Evolutionary conservation across 805 yeast species (phyloP), one percentile per base, ranked within the genome.

Genomic region (Candida boidinii): DNA sequence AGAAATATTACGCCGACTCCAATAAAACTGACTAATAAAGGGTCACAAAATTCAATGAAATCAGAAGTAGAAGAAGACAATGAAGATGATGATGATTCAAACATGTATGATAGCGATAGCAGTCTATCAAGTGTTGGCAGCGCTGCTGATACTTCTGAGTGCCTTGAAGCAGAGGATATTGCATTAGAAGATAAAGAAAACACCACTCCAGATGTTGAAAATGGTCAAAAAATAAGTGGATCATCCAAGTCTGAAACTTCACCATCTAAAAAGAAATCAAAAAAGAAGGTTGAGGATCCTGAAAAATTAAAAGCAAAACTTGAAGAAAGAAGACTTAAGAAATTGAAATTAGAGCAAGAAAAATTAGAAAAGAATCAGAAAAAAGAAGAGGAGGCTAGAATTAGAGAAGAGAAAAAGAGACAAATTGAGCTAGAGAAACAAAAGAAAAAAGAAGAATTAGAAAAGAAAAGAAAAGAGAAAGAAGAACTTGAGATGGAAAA

Each of bases 401-500:
- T 30, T 6, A 28, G 26, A n/a, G 38, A 36, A 24, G 46, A 41
- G 42, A 51, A 44, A 31, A 42, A 30, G 53, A 35, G 44, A 51
- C 15, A 42, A 31, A 11, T 24, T 23, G 16, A 38, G 33, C 31
- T 52, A 34, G 42, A 52, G 33, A 44, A 31, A 24, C 44, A 46
- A 26, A 33, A 42, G 20, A 54, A 53, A 33, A 47, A 45, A 17
- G 45, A 40, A 38, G 46, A 48, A 39, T 56, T 50, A 45, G 44
- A 53, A 27, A 50, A 48, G 35, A 28, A 27, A 23, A 33, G 53
- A 47, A 44, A 56, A 48, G 43, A 49, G 45, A 49, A 36, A 34
- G 44, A 43, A 29, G 46, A 45, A 20, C 52, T 54, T 21, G 53
- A 55, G 39, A 58, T 56, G 38, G 53, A 53, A 33, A 54, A 58